Evolutionary conservation across 495 filamentous ascomycete species (phyloP).

Genomic region (Penicillium egyptiacum): DNA sequence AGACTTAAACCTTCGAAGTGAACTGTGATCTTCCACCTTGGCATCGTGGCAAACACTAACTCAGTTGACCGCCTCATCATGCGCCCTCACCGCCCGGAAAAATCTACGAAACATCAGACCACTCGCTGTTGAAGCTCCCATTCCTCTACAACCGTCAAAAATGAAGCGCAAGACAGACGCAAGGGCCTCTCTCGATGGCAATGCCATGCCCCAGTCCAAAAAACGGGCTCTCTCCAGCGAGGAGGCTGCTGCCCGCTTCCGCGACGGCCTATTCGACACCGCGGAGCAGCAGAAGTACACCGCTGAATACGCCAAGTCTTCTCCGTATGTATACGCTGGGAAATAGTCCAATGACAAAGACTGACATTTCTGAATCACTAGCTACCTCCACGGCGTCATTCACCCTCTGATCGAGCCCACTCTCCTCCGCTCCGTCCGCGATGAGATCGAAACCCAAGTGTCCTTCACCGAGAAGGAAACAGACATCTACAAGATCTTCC

Average conservation of each 20-base stretch:
- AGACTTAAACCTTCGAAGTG: background rate
- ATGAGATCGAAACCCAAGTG: constrained; percentile 84
- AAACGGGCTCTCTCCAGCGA: constrained; percentile 54
- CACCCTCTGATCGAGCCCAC: constrained; percentile 68
- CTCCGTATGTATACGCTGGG: constrained; percentile 53
- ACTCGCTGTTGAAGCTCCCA: constrained; percentile 3
- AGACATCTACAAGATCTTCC: constrained; percentile 99
- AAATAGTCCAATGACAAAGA: constrained; percentile 3
- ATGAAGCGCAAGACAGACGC: constrained; percentile 60
- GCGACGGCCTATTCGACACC: constrained; percentile 72
- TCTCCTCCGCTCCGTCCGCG: constrained; percentile 82
- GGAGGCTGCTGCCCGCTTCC: constrained; percentile 57
- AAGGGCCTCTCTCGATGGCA: constrained; percentile 33
- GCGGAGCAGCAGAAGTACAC: constrained; percentile 66
- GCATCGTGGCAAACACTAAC: too few relatives aligned
- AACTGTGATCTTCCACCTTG: background rate
- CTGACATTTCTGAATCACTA: constrained; percentile 24
- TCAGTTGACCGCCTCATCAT: constrained; percentile 16
- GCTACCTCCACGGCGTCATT: constrained; percentile 92
- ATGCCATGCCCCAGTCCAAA: constrained; percentile 48
- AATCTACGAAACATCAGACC: constrained; percentile 22
- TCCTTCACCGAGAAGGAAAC: constrained; percentile 98
- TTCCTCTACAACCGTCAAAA: constrained; percentile 16
- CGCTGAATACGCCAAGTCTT: constrained; percentile 65
- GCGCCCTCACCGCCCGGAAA: constrained; percentile 22